phyloP scores from a whole-genome alignment of 1,139 yeast species.

The Kurtzmaniella quercitrusa region DNA sequence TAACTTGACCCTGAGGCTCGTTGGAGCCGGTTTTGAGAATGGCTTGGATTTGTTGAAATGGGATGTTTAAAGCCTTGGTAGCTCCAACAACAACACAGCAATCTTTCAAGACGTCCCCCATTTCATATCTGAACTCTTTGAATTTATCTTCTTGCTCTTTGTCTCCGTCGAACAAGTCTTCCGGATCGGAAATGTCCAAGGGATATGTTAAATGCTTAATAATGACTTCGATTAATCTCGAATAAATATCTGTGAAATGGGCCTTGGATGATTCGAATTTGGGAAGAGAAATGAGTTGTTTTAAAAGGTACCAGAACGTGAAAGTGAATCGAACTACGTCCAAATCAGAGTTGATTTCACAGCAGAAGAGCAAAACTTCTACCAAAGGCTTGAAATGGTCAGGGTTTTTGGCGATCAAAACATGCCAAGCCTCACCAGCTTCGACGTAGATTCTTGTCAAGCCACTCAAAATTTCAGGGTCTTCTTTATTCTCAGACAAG shows the following conservation, averaged over 20 bases:
- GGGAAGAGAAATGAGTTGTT: conserved; percentile 64
- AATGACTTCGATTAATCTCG: conserved; percentile 61
- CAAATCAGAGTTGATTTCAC: conserved; percentile 66
- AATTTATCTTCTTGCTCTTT: conserved; percentile 89
- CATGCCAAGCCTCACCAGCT: conserved; percentile 96
- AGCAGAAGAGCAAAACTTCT: conserved; percentile 61
- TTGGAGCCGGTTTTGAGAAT: conserved; percentile 25
- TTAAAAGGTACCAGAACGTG: conserved; percentile 84
- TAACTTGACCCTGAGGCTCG: conserved; percentile 24
- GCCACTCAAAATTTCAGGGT: conserved; percentile 68
- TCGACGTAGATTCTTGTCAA: conserved; percentile 79
- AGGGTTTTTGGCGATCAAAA: conserved; percentile 73
- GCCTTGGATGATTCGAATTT: conserved; percentile 58
- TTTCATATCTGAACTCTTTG: conserved; percentile 88
- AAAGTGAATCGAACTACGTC: conserved; percentile 90
- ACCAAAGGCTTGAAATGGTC: conserved; percentile 69
- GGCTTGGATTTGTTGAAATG: conserved; percentile 50
- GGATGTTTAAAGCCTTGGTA: conserved; percentile 57
- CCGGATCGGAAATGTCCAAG: conserved; percentile 35
- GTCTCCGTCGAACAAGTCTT: conserved; percentile 51
- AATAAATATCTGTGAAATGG: conserved; percentile 58
- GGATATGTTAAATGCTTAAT: conserved; percentile 79
- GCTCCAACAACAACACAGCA: conserved; percentile 91
- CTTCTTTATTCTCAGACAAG: conserved; percentile 44
- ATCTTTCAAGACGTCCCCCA: conserved; percentile 95